Evolutionary conservation across 805 yeast species (phyloP), one percentile per base, ranked within the genome.

Genomic region (Phaffomyces antillensis): DNA sequence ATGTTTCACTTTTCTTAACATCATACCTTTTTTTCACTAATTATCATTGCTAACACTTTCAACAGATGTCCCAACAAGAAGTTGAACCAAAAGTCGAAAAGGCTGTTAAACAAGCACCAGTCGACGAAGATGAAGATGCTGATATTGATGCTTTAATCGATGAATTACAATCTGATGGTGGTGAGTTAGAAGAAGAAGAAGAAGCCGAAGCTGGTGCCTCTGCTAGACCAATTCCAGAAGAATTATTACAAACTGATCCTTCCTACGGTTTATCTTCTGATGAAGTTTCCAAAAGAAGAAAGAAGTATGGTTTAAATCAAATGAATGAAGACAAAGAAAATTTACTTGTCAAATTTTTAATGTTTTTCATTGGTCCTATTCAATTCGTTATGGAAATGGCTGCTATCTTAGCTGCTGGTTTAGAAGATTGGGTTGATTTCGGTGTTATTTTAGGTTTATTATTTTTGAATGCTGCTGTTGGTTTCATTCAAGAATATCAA

Each of bases 341-440:
- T 73, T 54, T 84, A 68, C 54, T 86, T 50, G 71, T 86, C 56
- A 87, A 87, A 76, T 86, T 88, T 67, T 63, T 83, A 61, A 77
- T 79, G 84, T 87, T 86, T 78, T 87, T 87, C 70, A 83, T 87
- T 55, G 96, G 96, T 73, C 96, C 96, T 57, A 87, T 87, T 67
- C 96, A 88, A 75, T 87, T 88, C 81, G 96, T 87, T 65, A 87
- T 87, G 96, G 96, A 87, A 75, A 95, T 91, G 63, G 96, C 96
- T 63, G 96, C 96, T 59, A 78, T 87, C 54, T 75, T 87, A 68
- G 96, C 96, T 64, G 96, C 95, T 55, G 96, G 96, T 82, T 77
- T 87, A 61, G 87, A 87, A 74, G 96, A 90, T 75, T 89, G 96
- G 96, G 96, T 89, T 64, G 96, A 89, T 79, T 89, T 89, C 76